A percentile compares a stretch with the other conserved stretches of the same genome.
Conservation (phyloP, 176 grass and related monocot genomes). For the Aechmea fasciata region DNA sequence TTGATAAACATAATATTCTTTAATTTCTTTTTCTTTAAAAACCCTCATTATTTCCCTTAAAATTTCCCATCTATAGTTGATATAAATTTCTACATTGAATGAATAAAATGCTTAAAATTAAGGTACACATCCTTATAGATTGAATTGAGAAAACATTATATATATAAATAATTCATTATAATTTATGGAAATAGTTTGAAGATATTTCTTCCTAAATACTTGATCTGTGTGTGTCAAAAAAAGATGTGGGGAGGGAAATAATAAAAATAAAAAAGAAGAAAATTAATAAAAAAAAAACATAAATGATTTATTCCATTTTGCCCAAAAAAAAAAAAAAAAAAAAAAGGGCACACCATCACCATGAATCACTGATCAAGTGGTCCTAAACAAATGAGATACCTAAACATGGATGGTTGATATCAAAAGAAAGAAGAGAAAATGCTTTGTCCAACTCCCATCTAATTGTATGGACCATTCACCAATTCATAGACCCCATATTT, state of each 20-base stretch:
- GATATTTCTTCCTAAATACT: background rate
- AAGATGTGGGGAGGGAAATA: background rate
- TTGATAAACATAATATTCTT: too few relatives aligned
- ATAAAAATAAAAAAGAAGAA: background rate
- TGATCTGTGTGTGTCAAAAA: conserved; percentile 1
- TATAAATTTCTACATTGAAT: too few relatives aligned
- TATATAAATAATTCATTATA: too few relatives aligned
- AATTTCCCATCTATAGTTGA: too few relatives aligned
- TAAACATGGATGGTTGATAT: conserved; percentile 9
- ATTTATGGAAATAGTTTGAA: background rate
- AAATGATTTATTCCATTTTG: background rate
- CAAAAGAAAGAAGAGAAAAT: conserved; percentile 7
- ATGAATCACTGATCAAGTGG: conserved; percentile 30
- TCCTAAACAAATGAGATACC: conserved; percentile 13
- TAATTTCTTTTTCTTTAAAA: too few relatives aligned
- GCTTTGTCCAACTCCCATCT: conserved; percentile 17
- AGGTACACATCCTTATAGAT: too few relatives aligned
- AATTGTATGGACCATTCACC: background rate
- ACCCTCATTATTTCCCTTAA: too few relatives aligned
- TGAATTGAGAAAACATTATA: too few relatives aligned
- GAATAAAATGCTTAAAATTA: too few relatives aligned
- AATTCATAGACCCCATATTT: too few relatives aligned
- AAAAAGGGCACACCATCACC: background rate
- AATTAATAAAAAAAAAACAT: background rate
- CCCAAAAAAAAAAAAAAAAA: too few relatives aligned